Evolutionary conservation across 2,329 filamentous ascomycete species (phyloP).

Genomic region (Venturia oleaginea): DNA sequence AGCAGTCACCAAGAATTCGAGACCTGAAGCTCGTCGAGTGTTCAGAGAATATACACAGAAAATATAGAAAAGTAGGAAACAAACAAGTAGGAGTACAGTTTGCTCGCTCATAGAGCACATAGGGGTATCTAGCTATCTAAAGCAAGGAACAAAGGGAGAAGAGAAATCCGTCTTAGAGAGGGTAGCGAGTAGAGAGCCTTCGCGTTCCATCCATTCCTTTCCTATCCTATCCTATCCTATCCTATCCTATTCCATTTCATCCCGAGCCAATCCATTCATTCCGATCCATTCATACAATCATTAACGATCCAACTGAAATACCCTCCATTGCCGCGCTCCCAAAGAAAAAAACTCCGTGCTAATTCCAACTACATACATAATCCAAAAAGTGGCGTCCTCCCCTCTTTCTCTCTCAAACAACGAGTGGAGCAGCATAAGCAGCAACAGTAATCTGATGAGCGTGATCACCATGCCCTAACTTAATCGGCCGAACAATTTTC

Average conservation of each 20-base stretch:
- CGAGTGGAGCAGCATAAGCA: neutral
- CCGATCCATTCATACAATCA: neutral
- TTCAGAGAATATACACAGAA: too few species aligned
- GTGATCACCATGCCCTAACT: neutral
- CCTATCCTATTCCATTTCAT: neutral
- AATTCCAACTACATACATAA: neutral
- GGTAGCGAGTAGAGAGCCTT: neutral
- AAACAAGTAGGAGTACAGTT: neutral
- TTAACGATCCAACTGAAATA: neutral
- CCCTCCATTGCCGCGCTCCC: neutral
- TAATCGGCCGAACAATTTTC: neutral
- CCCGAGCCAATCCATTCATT: too few species aligned
- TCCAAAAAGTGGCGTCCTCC: neutral
- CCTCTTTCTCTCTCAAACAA: neutral
- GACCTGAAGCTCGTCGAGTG: too few species aligned
- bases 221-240: neutral
- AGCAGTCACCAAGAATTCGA: too few species aligned
- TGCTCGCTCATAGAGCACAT: neutral
- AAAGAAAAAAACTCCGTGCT: neutral
- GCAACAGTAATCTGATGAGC: neutral
- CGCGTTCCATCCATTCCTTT: neutral
- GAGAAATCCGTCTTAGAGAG: neutral
- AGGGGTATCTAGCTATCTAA: slow-evolving; percentile 1
- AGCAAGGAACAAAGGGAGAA: neutral
- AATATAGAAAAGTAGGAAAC: too few species aligned